phyloP scores from a whole-genome alignment of 495 filamentous ascomycete genomes.

The Pseudomonodictys pantanalensis region DNA sequence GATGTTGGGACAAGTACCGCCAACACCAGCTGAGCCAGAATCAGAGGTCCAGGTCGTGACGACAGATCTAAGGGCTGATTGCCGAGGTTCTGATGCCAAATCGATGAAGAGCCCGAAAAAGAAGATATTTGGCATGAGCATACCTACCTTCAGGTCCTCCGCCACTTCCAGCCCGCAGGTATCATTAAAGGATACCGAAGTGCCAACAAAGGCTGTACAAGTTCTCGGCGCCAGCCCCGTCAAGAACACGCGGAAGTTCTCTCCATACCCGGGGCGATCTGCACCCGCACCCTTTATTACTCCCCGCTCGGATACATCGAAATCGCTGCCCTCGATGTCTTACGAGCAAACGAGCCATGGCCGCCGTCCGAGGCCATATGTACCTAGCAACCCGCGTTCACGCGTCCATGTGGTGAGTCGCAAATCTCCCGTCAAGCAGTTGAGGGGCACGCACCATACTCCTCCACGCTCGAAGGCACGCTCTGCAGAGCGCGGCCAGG shows the following conservation, averaged over 20 bases:
- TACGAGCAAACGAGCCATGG: conserved; percentile 6
- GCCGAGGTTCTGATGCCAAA: too few species aligned
- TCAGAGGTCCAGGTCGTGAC: background rate
- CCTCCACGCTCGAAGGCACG: too few species aligned
- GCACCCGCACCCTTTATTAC: background rate
- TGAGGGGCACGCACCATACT: too few species aligned
- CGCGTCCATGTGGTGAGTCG: background rate
- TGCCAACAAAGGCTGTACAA: conserved; percentile 23
- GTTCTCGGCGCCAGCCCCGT: conserved; percentile 9
- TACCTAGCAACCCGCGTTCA: background rate
- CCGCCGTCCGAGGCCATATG: conserved; percentile 1
- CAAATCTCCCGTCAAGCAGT: background rate
- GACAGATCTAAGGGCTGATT: too few species aligned
- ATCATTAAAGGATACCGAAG: too few species aligned
- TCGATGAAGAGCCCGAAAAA: conserved; percentile 40
- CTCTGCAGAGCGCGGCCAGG: background rate
- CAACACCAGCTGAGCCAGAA: too few species aligned
- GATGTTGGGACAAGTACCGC: conserved; percentile 28
- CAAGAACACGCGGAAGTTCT: conserved; percentile 2
- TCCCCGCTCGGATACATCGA: conserved; percentile 18
- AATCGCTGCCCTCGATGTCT: conserved; percentile 16
- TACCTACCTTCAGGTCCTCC: conserved; percentile 19
- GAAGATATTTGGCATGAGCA: conserved; percentile 38
- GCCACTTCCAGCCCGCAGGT: conserved; percentile 9
- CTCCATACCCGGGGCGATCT: background rate